Base-by-base conservation (phyloP, 2,329 filamentous ascomycete genomes). In the Phyllosticta paracitricarpa region DNA sequence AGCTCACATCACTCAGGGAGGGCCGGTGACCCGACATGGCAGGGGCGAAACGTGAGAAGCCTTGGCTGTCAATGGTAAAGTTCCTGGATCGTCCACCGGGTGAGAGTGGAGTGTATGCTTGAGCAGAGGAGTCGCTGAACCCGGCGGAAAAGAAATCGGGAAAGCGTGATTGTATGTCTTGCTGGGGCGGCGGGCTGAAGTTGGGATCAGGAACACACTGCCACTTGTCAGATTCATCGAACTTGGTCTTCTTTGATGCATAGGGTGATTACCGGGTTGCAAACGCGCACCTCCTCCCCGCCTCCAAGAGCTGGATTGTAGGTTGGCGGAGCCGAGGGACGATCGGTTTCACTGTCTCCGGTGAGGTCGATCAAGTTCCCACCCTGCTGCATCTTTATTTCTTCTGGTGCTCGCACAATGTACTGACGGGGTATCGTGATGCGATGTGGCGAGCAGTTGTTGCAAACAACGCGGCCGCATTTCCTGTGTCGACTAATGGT, bases 381-480 rank as follows among this genome's bases (percentile, higher is more conserved):
- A 12, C 55, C 53, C 4, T 55, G n/a, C n/a, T 35, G 40, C 10
- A 54, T 25, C 7, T 56, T n/a, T 14, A 56, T 17, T 51, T 63
- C 59, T 4, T 59, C 60, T 12, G 25, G 65, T 2, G 89, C 89
- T 56, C 88, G 87, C 26, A 97, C 91, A 65, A 97, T 96, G 72
- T 90, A 97, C 70, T 94, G 89, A 65, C 92, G 84, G 0, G 93
- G 93, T 65, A 97, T 97, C 3, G 89, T 96, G 70, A 97, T 97
- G 64, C 91, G 85, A 73, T 97, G 93, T 3, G 93, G 93, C 2
- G 93, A 97, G 76, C 93, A 97, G 22, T 85, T 81, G 62, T 87
- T 86, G 74, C 93, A 97, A 25, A 97, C 93, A 8, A 97, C 92
- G 64, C 91, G 82, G 54, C 93, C 93, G 71, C 93, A 97, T 82